phyloP scores from a whole-genome alignment of 2,329 filamentous ascomycete species.

The Pseudopithomyces maydicus region DNA sequence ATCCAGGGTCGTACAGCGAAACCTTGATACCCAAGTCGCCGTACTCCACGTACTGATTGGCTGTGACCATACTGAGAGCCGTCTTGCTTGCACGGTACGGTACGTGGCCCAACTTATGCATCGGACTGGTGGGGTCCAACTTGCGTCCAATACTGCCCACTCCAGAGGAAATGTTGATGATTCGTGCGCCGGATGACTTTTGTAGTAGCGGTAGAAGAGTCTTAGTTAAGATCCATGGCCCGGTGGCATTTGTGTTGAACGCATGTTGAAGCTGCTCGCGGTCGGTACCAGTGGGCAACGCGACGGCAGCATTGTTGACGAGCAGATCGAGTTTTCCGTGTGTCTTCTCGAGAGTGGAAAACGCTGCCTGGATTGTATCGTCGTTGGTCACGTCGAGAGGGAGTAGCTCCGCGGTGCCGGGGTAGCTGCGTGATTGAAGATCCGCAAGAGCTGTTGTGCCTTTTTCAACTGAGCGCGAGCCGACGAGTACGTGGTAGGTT shows the following conservation, averaged over 20 bases:
- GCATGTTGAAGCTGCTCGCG: slow-evolving; percentile 30
- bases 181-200: slow-evolving; percentile 23
- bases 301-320: slow-evolving; percentile 47
- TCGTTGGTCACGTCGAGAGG: slow-evolving; percentile 52
- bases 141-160: slow-evolving; percentile 40
- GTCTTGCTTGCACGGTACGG: slow-evolving; percentile 46
- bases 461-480: slow-evolving; percentile 24
- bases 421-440: slow-evolving; percentile 30
- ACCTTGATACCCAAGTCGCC: slow-evolving; percentile 40
- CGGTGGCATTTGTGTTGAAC: slow-evolving; percentile 38
- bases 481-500: slow-evolving; percentile 38
- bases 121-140: slow-evolving; percentile 27
- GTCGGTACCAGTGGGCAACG: slow-evolving; percentile 19
- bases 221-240: slow-evolving; percentile 30
- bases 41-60: slow-evolving; percentile 38
- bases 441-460: slow-evolving; percentile 33
- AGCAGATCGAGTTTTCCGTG: slow-evolving; percentile 46
- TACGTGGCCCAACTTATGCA: slow-evolving; percentile 31
- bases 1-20: slow-evolving; percentile 47
- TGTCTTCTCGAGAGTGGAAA: slow-evolving; percentile 23
- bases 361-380: slow-evolving; percentile 47
- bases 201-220: slow-evolving; percentile 23
- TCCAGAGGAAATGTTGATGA: slow-evolving; percentile 45
- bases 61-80: slow-evolving; percentile 47
- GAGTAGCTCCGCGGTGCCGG: slow-evolving; percentile 43